Evolutionary conservation across 192 early-diverging fungal genomes (phyloP), one percentile per base, ranked within the genome.

Genomic region (Gaertneriomyces semiglobifer): DNA sequence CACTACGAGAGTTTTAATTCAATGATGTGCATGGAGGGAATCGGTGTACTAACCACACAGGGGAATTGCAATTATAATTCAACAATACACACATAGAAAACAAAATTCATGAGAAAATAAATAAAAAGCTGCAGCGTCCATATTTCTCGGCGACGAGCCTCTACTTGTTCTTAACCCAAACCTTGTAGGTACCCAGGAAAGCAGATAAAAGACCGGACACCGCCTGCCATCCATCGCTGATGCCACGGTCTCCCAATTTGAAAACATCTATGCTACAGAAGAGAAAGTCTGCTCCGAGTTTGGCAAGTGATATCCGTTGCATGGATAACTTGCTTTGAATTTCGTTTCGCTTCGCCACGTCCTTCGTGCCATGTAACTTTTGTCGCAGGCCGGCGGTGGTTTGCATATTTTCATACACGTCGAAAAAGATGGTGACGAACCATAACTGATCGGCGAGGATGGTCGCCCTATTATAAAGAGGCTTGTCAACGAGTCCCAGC

Each of bases 341-440:
- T 61, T 78, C 60, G 20, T 43, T 45, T 8, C 42, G 20, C 46
- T 66, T 54, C 9, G 39, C 45, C 8, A 46, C 58, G 44, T 72
- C 67, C n/a, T 20, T 50, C 4, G 16, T 40, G 38, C 38, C 0
- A 43, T 52, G 53, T 42, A 62, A 38, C 39, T 58, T 73, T 42
- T 68, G 62, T 41, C 75, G 62, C 18, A 68, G 63, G n/a, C 25
- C 62, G 16, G 60, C 47, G 41, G 77, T 68, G 11, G 68, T 75
- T 38, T 71, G 73, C 14, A 84, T n/a, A 44, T 74, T 75, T 58
- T 85, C 79, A 38, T 86, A 68, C 0, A 88, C 45, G 71, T 93
- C 91, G 59, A 90, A 71, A 52, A 81, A 77, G 44, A 92, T 91
- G 33, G 74, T 78, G 6, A 84, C 45, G 74, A 85, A 88, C 91